Evolutionary conservation across 345 rosid genomes (phyloP).

Genomic region (Clarkia xantiana): DNA sequence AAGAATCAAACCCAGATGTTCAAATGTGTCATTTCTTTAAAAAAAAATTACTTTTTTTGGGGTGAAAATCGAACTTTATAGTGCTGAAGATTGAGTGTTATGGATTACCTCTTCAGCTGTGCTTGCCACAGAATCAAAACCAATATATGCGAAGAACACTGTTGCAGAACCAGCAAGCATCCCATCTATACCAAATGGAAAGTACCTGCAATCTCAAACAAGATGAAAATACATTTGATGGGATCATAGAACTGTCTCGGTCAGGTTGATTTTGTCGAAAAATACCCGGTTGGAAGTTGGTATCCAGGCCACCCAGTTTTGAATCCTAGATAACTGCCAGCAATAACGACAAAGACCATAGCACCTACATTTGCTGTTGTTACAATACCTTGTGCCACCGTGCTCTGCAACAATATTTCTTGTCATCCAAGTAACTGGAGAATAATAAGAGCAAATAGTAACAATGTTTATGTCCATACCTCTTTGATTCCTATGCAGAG

Average conservation of each 20-base stretch:
- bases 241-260: not conserved
- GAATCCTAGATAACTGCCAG: conserved; percentile 78
- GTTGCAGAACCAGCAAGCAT: conserved; percentile 99
- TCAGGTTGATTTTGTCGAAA: too few relatives aligned
- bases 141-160: conserved; percentile 88
- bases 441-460: not conserved
- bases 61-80: too few relatives aligned
- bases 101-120: conserved; percentile 94
- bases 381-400: conserved; percentile 61
- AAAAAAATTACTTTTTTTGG: too few relatives aligned
- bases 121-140: conserved; percentile 96
- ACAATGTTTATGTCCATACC: too few relatives aligned
- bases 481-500: conserved; percentile 93
- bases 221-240: not conserved
- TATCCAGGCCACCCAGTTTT: conserved; percentile 91
- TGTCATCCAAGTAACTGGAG: not conserved
- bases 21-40: too few relatives aligned
- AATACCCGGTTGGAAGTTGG: conserved; percentile 81
- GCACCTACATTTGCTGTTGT: conserved; percentile 69
- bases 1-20: too few relatives aligned
- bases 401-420: conserved; percentile 45
- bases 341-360: conserved; percentile 69
- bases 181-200: conserved; percentile 88
- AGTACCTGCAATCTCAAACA: conserved; percentile 34
- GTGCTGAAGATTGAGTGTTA: too few relatives aligned